These are phyloP conservation scores for Anisodus acutangulus DNA, from an alignment of 257 asterid genomes.

Conservation along the genomic window DNA sequence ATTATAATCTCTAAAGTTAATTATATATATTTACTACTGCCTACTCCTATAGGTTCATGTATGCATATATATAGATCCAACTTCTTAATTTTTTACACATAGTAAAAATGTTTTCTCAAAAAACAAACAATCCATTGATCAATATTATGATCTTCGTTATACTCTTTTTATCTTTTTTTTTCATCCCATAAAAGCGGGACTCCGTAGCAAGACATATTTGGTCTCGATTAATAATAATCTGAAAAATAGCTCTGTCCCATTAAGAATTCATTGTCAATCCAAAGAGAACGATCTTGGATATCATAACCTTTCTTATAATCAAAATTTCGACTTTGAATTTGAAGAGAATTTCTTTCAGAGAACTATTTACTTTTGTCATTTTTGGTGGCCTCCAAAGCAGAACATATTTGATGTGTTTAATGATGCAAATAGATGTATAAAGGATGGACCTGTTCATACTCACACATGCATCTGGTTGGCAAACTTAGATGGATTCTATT, in stretches of 20 bases:
- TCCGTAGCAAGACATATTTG: background rate
- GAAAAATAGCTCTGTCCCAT: background rate
- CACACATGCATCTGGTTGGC: background rate
- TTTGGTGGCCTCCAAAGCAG: constrained; percentile 6
- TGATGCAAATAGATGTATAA: background rate
- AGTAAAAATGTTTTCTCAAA: background rate
- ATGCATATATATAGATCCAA: background rate
- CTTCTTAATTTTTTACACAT: background rate
- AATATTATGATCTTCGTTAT: background rate
- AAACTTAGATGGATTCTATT: background rate
- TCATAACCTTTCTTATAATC: background rate
- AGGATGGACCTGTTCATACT: background rate
- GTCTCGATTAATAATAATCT: background rate
- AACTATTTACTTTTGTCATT: constrained; percentile 29
- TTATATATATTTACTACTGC: background rate
- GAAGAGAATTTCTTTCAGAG: background rate
- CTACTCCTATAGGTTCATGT: background rate
- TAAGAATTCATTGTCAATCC: constrained; percentile 12
- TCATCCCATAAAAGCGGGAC: background rate
- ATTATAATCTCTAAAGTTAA: background rate
- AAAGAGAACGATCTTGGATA: background rate
- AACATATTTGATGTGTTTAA: background rate
- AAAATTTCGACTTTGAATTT: background rate
- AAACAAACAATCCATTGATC: background rate
- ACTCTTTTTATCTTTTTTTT: background rate